Base-by-base conservation (phyloP, 1,284 basidiomycete genomes). In the Malassezia psittaci region DNA sequence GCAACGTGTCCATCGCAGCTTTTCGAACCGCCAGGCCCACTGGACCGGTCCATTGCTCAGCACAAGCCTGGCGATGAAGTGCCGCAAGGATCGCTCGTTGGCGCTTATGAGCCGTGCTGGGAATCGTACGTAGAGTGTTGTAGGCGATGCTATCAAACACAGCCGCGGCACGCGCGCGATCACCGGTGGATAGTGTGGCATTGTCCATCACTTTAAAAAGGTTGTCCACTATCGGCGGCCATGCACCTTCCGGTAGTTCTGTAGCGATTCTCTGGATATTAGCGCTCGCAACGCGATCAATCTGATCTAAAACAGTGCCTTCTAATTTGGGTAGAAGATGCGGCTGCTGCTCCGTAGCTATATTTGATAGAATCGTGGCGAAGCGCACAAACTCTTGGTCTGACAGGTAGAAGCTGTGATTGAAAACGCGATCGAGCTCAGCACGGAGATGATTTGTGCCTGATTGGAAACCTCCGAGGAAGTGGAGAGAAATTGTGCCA, bases 221-320 rank as follows among this genome's bases (percentile, higher is more conserved):
- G 35, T 96, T 90, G 0, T 77, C 78, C 0, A 85, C 88, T 49
- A 87, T 83, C 0, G 83, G 80, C 43, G 84, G 79, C 91, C 91
- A 96, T 6, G 87, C 90, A n/a, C 89, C 78, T 16, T 83, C 82
- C 0, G 88, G 83, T 8, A 85, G 81, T 4, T 83, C 79, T 59
- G 84, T 85, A 39, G 91, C 85, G 24, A 98, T 80, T 5, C 93
- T 83, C 64, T 85, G 81, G 13, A 91, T 83, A 69, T 96, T 96
- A 51, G 88, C 79, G 51, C 83, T 79, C 0, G 85, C 80, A 1
- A 96, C 85, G 0, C 82, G 80, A 19, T 88, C 86, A 11, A 96
- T 77, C 71, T 88, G 89, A 57, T 82, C 82, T 44, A 96, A 83
- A 2, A 51, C 81, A 15, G 93, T 83, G 69, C 96, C 96, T 49